Conservation (phyloP, 805 yeast species). For the Candida quercuum region DNA sequence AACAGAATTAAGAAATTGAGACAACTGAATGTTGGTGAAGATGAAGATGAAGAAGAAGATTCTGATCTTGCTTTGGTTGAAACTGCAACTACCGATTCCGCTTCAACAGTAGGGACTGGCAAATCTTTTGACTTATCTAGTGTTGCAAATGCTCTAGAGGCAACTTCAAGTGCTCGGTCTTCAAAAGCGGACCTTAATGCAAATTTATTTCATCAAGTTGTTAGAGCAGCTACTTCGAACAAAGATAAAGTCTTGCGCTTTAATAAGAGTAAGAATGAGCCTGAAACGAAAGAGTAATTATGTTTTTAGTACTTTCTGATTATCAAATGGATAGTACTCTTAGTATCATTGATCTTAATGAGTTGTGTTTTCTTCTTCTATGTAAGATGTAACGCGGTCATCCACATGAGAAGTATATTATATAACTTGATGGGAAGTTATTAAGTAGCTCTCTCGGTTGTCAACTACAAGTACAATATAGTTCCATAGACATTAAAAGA, state of each 20-base stretch:
- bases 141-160: slow-evolving; percentile 14
- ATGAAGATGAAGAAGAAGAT: slow-evolving; percentile 45
- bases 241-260: slow-evolving; percentile 19
- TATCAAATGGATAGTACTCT: too few relatives aligned
- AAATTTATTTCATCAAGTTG: slow-evolving; percentile 65
- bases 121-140: slow-evolving; percentile 18
- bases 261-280: neutral
- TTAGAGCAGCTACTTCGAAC: slow-evolving; percentile 58
- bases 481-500: too few relatives aligned
- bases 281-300: too few relatives aligned
- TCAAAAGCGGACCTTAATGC: slow-evolving; percentile 30
- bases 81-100: slow-evolving; percentile 2
- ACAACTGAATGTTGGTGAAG: slow-evolving; percentile 35
- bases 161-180: slow-evolving; percentile 3
- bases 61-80: slow-evolving; percentile 7
- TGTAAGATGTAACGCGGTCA: too few relatives aligned
- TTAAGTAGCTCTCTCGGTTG: too few relatives aligned
- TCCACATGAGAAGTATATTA: too few relatives aligned
- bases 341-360: too few relatives aligned
- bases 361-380: too few relatives aligned
- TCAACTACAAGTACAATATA: too few relatives aligned
- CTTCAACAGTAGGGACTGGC: too few relatives aligned
- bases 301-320: too few relatives aligned
- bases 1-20: slow-evolving; percentile 73
- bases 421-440: too few relatives aligned